Percentiles rank a stretch among this genome's conserved stretches.
phyloP scores from a whole-genome alignment of 306 rosid species.

The Calophaca sinica region DNA sequence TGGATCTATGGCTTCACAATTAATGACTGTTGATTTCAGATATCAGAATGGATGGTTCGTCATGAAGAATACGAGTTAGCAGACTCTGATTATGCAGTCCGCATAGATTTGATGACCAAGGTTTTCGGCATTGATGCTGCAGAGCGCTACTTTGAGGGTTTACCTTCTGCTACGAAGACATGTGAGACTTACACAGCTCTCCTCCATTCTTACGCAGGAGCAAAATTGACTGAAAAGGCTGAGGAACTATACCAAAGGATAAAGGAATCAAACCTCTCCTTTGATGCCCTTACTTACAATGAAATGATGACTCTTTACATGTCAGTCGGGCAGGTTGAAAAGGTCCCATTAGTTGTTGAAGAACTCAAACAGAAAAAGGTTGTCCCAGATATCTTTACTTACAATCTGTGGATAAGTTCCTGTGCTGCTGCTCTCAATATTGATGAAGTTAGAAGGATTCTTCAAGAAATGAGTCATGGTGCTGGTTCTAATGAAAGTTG shows the following conservation, averaged over 20 bases:
- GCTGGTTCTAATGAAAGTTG: conserved; percentile 68
- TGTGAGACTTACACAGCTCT: conserved; percentile 86
- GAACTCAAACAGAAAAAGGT: conserved; percentile 71
- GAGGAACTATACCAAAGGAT: conserved; percentile 76
- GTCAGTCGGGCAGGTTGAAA: conserved; percentile 87
- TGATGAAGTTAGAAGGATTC: conserved; percentile 66
- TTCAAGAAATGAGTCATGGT: conserved; percentile 70
- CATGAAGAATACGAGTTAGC: conserved; percentile 65
- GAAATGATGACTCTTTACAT: conserved; percentile 96
- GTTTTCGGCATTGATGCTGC: conserved; percentile 94
- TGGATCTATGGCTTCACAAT: conserved; percentile 29
- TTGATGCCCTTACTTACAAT: conserved; percentile 76
- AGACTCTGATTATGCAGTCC: conserved; percentile 78
- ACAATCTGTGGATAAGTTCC: conserved; percentile 92
- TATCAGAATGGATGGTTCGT: conserved; percentile 90
- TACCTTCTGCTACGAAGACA: conserved; percentile 69
- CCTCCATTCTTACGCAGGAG: conserved; percentile 84
- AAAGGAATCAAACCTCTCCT: conserved; percentile 61
- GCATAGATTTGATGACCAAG: conserved; percentile 88
- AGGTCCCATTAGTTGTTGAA: conserved; percentile 72
- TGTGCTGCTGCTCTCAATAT: conserved; percentile 75
- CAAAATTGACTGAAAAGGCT: conserved; percentile 79
- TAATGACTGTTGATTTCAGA: conserved; percentile 60
- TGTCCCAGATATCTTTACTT: conserved; percentile 82
- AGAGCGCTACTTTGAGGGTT: conserved; percentile 88